Percentiles rank a stretch among this genome's conserved stretches.
These are phyloP conservation scores for Heliosperma pusillum DNA, from an alignment of 148 eudicot genomes.

Conservation along the genomic window DNA sequence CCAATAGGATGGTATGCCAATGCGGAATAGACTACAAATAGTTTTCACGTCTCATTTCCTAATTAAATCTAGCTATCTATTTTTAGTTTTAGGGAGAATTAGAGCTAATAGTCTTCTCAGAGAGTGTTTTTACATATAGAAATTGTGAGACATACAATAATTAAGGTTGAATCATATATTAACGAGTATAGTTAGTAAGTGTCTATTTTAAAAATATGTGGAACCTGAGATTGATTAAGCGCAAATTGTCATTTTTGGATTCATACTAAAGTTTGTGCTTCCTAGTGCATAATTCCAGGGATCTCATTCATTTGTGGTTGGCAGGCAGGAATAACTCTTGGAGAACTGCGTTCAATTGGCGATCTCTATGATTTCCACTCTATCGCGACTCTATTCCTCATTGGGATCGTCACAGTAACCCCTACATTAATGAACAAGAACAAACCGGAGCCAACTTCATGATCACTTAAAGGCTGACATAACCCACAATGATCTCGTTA, in stretches of 20 bases:
- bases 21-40: neutral
- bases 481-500: neutral
- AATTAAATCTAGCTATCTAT: no score
- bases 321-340: conserved; percentile 94
- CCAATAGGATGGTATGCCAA: neutral
- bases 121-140: no score
- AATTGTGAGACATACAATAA: no score
- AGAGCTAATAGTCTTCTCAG: no score
- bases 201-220: no score
- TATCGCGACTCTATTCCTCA: conserved; percentile 80
- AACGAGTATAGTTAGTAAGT: no score
- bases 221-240: neutral
- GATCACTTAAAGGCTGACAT: neutral
- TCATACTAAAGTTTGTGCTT: neutral
- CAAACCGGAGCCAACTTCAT: conserved; percentile 27
- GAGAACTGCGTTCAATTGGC: conserved; percentile 73
- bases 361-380: conserved; percentile 87
- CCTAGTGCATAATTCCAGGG: neutral
- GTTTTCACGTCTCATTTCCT: neutral
- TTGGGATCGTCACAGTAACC: conserved; percentile 69
- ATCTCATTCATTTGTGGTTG: neutral
- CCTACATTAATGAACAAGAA: conserved; percentile 69
- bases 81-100: no score
- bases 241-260: neutral
- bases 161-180: no score